A percentile compares a stretch with the other conserved stretches of the same genome.
Conservation (phyloP, 1,139 yeast genomes). For the Magnusiomyces clavatus region DNA sequence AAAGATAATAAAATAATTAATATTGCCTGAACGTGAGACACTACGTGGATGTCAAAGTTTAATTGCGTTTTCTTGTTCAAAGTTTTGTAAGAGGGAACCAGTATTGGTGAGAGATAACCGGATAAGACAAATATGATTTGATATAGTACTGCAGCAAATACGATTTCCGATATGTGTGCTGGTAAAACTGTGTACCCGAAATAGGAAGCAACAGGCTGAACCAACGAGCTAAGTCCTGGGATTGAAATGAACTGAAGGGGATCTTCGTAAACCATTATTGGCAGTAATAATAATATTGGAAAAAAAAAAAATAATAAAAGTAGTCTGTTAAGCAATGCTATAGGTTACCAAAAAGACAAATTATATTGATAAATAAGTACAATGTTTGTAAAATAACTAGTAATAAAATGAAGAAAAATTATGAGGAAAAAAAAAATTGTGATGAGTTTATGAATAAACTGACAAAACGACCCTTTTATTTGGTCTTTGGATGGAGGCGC, state of each 20-base stretch:
- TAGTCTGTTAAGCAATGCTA: too few species aligned
- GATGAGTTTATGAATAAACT: too few species aligned
- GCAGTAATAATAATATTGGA: too few species aligned
- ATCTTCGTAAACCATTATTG: too few species aligned
- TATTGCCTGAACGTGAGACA: slow-evolving; percentile 75
- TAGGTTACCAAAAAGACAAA: too few species aligned
- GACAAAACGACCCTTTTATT: too few species aligned
- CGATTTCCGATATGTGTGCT: slow-evolving; percentile 46
- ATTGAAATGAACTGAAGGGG: slow-evolving; percentile 10
- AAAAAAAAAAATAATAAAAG: too few species aligned
- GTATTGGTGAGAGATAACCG: slow-evolving; percentile 38
- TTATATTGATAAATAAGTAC: too few species aligned
- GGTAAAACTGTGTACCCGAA: slow-evolving; percentile 29
- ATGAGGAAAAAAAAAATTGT: too few species aligned
- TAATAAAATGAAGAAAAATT: too few species aligned
- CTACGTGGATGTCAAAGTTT: slow-evolving; percentile 84
- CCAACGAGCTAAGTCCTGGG: slow-evolving; percentile 12
- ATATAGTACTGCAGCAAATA: slow-evolving; percentile 41
- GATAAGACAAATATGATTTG: slow-evolving; percentile 39
- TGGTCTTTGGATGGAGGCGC: too few species aligned
- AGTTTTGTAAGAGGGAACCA: slow-evolving; percentile 35
- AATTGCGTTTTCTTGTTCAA: slow-evolving; percentile 43
- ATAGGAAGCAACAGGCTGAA: slow-evolving; percentile 12
- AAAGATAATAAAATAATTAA: slow-evolving; percentile 46
- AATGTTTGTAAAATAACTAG: too few species aligned